phyloP scores from a whole-genome alignment of 176 grass and related monocot genomes.

The Aegilops tauschii region DNA sequence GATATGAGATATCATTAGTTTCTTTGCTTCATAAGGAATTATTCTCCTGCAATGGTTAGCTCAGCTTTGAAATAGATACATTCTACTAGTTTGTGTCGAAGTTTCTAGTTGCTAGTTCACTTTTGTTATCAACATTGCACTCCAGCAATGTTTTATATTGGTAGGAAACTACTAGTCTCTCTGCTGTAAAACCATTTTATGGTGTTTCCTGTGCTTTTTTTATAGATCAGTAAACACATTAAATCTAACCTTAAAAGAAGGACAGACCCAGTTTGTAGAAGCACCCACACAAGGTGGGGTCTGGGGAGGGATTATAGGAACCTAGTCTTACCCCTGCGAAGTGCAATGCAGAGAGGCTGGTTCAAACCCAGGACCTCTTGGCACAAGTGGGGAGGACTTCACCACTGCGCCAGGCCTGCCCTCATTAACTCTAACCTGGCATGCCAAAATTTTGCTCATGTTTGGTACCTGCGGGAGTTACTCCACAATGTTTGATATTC shows the following conservation, averaged over 20 bases:
- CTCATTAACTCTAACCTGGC: neutral
- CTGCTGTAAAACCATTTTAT: neutral
- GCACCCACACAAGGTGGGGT: too few species aligned
- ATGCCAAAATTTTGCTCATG: neutral
- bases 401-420: too few species aligned
- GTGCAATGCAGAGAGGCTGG: too few species aligned
- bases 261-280: too few species aligned
- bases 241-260: too few species aligned
- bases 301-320: too few species aligned
- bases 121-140: neutral
- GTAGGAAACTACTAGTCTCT: neutral
- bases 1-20: neutral
- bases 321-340: too few species aligned
- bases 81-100: neutral
- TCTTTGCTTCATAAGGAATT: neutral
- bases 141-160: slow-evolving; percentile 10
- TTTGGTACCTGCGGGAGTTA: neutral
- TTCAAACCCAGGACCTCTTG: too few species aligned
- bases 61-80: slow-evolving; percentile 1
- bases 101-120: slow-evolving; percentile 1
- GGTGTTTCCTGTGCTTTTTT: neutral
- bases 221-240: neutral
- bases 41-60: neutral
- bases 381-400: too few species aligned
- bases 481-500: neutral